Conservation (phyloP, 805 yeast species). For the Groenewaldozyma salmanticensis region DNA sequence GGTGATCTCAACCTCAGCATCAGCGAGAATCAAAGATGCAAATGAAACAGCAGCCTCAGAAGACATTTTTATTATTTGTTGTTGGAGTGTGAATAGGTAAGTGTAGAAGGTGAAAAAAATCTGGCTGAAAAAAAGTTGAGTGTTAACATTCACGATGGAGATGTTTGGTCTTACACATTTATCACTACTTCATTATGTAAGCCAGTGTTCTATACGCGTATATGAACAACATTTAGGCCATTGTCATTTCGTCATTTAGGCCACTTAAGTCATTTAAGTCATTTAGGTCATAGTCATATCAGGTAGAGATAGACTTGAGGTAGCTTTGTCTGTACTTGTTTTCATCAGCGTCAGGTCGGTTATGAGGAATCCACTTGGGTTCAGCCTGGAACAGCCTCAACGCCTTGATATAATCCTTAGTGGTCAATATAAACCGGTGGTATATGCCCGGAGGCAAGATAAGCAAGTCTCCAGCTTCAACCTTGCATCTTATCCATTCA, state of each 20-base stretch:
- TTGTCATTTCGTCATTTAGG: no score
- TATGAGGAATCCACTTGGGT: slow-evolving; percentile 91
- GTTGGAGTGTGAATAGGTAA: slow-evolving; percentile 5
- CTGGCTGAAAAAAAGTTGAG: background rate
- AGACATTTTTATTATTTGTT: slow-evolving; percentile 18
- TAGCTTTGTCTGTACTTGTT: slow-evolving; percentile 40
- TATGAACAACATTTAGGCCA: no score
- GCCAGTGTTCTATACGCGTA: no score
- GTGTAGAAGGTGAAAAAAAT: slow-evolving; percentile 1
- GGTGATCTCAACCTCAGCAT: slow-evolving; percentile 89
- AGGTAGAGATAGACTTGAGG: slow-evolving; percentile 18
- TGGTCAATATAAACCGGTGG: slow-evolving; percentile 79
- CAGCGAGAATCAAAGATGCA: slow-evolving; percentile 98
- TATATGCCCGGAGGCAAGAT: slow-evolving; percentile 84
- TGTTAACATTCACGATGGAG: no score
- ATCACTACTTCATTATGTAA: no score
- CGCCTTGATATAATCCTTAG: slow-evolving; percentile 57
- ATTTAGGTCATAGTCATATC: no score
- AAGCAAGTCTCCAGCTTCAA: slow-evolving; percentile 50
- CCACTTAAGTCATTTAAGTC: no score
- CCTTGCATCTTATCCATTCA: slow-evolving; percentile 70
- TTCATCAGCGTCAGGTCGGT: slow-evolving; percentile 47
- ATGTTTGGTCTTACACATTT: no score
- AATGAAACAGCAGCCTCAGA: slow-evolving; percentile 79
- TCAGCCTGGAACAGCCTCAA: slow-evolving; percentile 82